Percentiles rank a stretch among this genome's conserved stretches.
phyloP scores from a whole-genome alignment of 164 flowering plant genomes.

The Tetracentron sinense region DNA sequence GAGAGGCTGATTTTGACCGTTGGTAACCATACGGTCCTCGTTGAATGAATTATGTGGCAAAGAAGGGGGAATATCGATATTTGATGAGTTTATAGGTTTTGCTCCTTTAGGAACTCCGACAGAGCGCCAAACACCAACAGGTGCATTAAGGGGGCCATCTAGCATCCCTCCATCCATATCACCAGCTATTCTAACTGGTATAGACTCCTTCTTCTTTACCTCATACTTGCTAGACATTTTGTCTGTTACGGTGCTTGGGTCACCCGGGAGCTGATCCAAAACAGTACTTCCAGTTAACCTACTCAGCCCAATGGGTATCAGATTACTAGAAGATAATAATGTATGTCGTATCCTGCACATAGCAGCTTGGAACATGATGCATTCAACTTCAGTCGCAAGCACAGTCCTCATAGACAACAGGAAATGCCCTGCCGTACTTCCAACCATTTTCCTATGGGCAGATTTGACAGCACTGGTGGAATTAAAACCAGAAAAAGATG shows the following conservation, averaged over 20 bases:
- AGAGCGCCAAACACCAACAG: slow-evolving; percentile 96
- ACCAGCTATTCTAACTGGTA: slow-evolving; percentile 86
- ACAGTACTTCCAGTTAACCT: slow-evolving; percentile 33
- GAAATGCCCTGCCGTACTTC: slow-evolving; percentile 30
- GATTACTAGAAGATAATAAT: slow-evolving; percentile 41
- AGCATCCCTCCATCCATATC: slow-evolving; percentile 68
- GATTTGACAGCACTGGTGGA: slow-evolving; percentile 43
- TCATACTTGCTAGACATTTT: slow-evolving; percentile 50
- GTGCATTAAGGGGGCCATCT: slow-evolving; percentile 68
- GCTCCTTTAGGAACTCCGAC: slow-evolving; percentile 75
- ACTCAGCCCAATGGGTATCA: slow-evolving; percentile 26
- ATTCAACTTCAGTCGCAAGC: slow-evolving; percentile 78
- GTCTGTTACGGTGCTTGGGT: slow-evolving; percentile 44
- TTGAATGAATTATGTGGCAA: slow-evolving; percentile 46
- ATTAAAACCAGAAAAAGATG: slow-evolving; percentile 37
- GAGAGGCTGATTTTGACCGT: slow-evolving; percentile 79
- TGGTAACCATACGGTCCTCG: slow-evolving; percentile 61
- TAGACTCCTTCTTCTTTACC: slow-evolving; percentile 61
- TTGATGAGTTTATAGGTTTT: slow-evolving; percentile 47
- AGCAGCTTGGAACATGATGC: slow-evolving; percentile 76
- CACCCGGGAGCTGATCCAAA: slow-evolving; percentile 48
- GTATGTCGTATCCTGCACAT: slow-evolving; percentile 87
- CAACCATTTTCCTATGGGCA: slow-evolving; percentile 37
- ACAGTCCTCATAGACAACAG: slow-evolving; percentile 49
- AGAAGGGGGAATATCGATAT: slow-evolving; percentile 49